A percentile compares a stretch with the other conserved stretches of the same genome.
These are phyloP conservation scores for Warburgia ugandensis DNA, from an alignment of 164 flowering plant genomes.

Conservation along the genomic window DNA sequence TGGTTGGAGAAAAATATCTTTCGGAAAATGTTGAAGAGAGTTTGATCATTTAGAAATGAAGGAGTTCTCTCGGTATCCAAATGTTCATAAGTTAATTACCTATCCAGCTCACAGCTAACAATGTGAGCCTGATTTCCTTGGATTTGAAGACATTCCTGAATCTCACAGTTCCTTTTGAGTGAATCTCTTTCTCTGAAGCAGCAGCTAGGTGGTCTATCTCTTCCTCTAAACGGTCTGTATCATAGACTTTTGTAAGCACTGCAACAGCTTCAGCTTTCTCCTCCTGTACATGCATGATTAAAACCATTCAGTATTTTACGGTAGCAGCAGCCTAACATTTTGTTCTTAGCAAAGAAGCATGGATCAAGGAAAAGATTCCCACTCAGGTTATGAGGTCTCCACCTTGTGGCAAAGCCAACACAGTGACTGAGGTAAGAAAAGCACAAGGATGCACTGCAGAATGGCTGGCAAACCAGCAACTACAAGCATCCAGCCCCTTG, in stretches of 20 bases:
- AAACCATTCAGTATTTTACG: too few relatives aligned
- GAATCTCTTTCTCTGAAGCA: constrained; percentile 49
- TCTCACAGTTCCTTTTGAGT: constrained; percentile 33
- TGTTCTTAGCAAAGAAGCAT: too few relatives aligned
- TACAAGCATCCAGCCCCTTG: constrained; percentile 99
- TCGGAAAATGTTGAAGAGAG: constrained; percentile 3
- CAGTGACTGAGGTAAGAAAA: constrained; percentile 86
- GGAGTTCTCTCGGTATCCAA: too few relatives aligned
- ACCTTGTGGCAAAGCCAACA: constrained; percentile 96
- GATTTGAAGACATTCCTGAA: constrained; percentile 57
- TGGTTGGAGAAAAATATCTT: not conserved
- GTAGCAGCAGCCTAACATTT: too few relatives aligned
- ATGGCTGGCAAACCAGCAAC: constrained; percentile 85
- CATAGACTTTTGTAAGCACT: constrained; percentile 80
- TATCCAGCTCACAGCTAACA: constrained; percentile 95
- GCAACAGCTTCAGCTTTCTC: constrained; percentile 51
- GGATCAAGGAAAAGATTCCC: not conserved
- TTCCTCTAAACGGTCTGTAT: constrained; percentile 60
- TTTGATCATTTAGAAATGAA: constrained; percentile 4
- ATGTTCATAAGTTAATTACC: constrained; percentile 33
- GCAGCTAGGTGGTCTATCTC: constrained; percentile 73
- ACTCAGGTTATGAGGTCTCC: not conserved
- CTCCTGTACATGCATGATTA: constrained; percentile 32
- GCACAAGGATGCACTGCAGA: constrained; percentile 70
- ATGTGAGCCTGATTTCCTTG: constrained; percentile 84